Evolutionary conservation across 106 monocot species (phyloP).

Genomic region (Acorus calamus): DNA sequence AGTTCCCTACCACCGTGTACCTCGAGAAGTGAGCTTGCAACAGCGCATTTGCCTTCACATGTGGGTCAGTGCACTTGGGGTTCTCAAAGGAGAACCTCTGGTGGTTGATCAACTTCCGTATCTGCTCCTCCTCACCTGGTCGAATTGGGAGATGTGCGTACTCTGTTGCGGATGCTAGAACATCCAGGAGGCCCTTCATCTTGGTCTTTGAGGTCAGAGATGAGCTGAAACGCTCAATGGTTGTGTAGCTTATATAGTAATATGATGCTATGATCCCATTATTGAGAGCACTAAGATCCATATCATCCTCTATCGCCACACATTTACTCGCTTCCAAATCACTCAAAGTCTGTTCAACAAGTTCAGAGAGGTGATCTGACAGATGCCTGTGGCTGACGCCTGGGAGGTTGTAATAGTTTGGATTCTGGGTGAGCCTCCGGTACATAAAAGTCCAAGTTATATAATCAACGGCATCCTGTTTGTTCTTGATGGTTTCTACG

Average conservation of each 20-base stretch:
- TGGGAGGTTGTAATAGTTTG: conserved; percentile 75
- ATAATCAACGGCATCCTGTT: conserved; percentile 98
- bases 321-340: conserved; percentile 91
- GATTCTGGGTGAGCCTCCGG: conserved; percentile 83
- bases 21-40: conserved; percentile 88
- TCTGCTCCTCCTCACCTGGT: conserved; percentile 83
- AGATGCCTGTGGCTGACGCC: conserved; percentile 96
- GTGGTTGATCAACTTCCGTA: conserved; percentile 72
- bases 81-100: conserved; percentile 91
- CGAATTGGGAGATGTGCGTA: conserved; percentile 73
- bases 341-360: conserved; percentile 61
- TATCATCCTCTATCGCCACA: conserved; percentile 78
- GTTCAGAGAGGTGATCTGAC: conserved; percentile 90
- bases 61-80: conserved; percentile 71
- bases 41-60: conserved; percentile 90
- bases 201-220: conserved; percentile 68
- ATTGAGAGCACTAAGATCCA: conserved; percentile 84
- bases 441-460: conserved; percentile 99
- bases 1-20: conserved; percentile 67
- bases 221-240: conserved; percentile 85
- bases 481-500: conserved; percentile 68
- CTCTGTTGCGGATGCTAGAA: conserved; percentile 84
- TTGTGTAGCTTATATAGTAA: conserved; percentile 87
- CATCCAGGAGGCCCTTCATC: conserved; percentile 88
- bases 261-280: conserved; percentile 94